Percentiles rank a stretch among this genome's conserved stretches.
Evolutionary conservation across 164 flowering plant species (phyloP).

Genomic region (Magnolia officinalis): DNA sequence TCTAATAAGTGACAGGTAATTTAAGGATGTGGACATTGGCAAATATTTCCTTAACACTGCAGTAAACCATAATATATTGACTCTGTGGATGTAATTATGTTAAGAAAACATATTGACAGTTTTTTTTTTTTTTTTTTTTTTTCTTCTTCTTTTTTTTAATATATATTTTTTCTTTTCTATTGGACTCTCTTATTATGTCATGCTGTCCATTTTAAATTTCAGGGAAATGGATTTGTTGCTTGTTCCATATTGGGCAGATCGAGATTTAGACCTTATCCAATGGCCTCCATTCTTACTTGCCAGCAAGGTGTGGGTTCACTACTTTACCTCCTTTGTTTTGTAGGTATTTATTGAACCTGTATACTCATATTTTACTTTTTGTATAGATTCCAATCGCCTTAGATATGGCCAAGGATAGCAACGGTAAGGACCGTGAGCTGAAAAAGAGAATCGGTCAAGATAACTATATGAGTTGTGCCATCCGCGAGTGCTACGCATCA

Average conservation of each 20-base stretch:
- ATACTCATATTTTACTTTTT: slow-evolving; percentile 6
- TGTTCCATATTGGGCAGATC: slow-evolving; percentile 97
- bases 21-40: not conserved
- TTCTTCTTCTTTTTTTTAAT: not conserved
- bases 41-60: not conserved
- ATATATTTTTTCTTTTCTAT: not conserved
- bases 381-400: slow-evolving; percentile 86
- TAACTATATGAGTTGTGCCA: slow-evolving; percentile 78
- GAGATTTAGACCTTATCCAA: slow-evolving; percentile 66
- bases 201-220: slow-evolving; percentile 5
- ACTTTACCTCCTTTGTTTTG: not conserved
- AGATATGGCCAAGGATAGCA: slow-evolving; percentile 98
- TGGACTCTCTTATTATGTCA: not conserved
- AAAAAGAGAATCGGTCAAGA: slow-evolving; percentile 69
- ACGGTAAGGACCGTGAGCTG: slow-evolving; percentile 75
- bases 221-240: slow-evolving; percentile 96
- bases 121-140: too few species aligned
- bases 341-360: not conserved
- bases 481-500: slow-evolving; percentile 84
- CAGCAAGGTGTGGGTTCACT: slow-evolving; percentile 66
- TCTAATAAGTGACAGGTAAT: slow-evolving; percentile 75
- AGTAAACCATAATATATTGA: not conserved
- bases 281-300: slow-evolving; percentile 99
- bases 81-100: not conserved
- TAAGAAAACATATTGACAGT: not conserved